Evolutionary conservation across 192 early-diverging fungal species (phyloP).

Genomic region (Pilaira anomala): DNA sequence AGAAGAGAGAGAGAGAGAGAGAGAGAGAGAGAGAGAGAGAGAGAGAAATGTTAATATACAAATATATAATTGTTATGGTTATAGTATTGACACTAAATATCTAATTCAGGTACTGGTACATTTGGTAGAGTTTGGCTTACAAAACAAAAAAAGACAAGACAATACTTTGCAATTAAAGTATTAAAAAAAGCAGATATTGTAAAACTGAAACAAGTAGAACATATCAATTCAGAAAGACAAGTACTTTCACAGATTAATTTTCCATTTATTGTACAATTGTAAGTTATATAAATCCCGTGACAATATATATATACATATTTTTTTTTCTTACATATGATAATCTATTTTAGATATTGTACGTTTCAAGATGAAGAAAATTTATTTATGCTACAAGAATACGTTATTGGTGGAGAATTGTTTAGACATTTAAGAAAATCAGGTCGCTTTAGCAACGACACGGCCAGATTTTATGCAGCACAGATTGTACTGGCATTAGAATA

Average conservation of each 20-base stretch:
- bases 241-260: slow-evolving; percentile 81
- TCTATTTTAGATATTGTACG: slow-evolving; percentile 66
- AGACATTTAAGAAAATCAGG: slow-evolving; percentile 81
- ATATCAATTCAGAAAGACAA: slow-evolving; percentile 90
- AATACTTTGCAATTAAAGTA: slow-evolving; percentile 94
- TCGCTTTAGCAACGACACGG: slow-evolving; percentile 78
- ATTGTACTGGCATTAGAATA: slow-evolving; percentile 84
- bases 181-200: slow-evolving; percentile 90
- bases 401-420: slow-evolving; percentile 84
- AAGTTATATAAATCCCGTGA: slow-evolving; percentile 54
- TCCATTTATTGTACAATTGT: slow-evolving; percentile 87
- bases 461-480: slow-evolving; percentile 84
- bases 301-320: too few species aligned
- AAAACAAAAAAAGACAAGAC: slow-evolving; percentile 63
- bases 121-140: slow-evolving; percentile 95
- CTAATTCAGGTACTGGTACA: slow-evolving; percentile 85
- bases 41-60: not conserved
- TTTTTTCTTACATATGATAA: not conserved
- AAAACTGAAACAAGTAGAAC: slow-evolving; percentile 91
- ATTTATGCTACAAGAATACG: slow-evolving; percentile 88
- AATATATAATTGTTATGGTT: not conserved
- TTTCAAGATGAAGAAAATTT: slow-evolving; percentile 81
- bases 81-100: too few species aligned
- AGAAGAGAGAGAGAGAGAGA: not conserved
- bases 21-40: not conserved